Evolutionary conservation across 306 rosid species (phyloP).

Genomic region (Amphicarpaea edgeworthii): DNA sequence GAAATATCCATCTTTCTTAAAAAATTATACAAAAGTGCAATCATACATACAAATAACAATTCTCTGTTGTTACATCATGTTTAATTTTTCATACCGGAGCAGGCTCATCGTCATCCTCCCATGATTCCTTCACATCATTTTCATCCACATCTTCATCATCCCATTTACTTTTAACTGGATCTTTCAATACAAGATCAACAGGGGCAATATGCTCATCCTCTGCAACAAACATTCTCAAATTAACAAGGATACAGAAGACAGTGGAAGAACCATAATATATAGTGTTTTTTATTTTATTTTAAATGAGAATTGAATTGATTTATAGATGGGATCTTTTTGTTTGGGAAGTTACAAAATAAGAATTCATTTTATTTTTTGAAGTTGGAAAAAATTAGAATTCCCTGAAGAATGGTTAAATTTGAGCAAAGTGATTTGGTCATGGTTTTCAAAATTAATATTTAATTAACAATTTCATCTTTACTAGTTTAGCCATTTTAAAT

Average conservation of each 20-base stretch:
- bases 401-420: background rate
- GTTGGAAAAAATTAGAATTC: background rate
- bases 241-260: constrained; percentile 25
- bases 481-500: background rate
- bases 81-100: constrained; percentile 60
- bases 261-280: constrained; percentile 19
- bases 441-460: background rate
- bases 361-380: background rate
- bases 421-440: background rate
- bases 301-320: background rate
- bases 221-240: constrained; percentile 46
- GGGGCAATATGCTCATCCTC: constrained; percentile 67
- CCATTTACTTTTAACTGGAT: constrained; percentile 72
- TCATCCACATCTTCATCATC: constrained; percentile 93
- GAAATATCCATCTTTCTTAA: background rate
- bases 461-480: background rate
- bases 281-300: too few relatives aligned
- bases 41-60: background rate
- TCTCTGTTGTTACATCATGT: background rate
- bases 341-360: background rate
- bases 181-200: constrained; percentile 52
- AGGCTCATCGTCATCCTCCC: constrained; percentile 96
- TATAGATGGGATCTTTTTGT: background rate
- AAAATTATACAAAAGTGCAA: background rate
- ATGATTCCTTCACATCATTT: constrained; percentile 84